phyloP scores from a whole-genome alignment of 1,284 basidiomycete genomes.

The Anthracocystis setariae region DNA sequence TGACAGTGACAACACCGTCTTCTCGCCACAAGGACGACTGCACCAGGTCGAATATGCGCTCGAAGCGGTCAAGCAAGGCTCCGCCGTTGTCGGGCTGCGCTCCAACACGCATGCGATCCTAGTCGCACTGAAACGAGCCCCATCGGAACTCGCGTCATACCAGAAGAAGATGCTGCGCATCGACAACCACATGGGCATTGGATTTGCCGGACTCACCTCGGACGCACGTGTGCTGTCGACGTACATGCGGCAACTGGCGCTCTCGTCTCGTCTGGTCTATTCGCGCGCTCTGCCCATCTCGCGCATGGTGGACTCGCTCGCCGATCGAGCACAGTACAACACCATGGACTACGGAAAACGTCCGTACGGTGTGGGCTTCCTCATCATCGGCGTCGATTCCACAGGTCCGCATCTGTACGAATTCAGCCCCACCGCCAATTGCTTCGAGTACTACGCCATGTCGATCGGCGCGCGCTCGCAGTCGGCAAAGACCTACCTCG shows the following conservation, averaged over 20 bases:
- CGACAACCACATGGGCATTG: slow-evolving; percentile 98
- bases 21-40: slow-evolving; percentile 70
- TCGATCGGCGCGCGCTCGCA: slow-evolving; percentile 97
- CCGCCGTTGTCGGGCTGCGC: slow-evolving; percentile 93
- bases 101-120: slow-evolving; percentile 95
- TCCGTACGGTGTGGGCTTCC: slow-evolving; percentile 98
- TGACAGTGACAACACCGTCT: slow-evolving; percentile 67
- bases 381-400: slow-evolving; percentile 94
- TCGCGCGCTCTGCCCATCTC: slow-evolving; percentile 93
- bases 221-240: slow-evolving; percentile 90
- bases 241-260: slow-evolving; percentile 99
- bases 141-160: slow-evolving; percentile 95
- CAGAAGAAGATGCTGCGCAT: slow-evolving; percentile 99
- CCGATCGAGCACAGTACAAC: slow-evolving; percentile 98
- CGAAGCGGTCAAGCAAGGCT: slow-evolving; percentile 99
- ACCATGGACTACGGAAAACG: slow-evolving; percentile 98
- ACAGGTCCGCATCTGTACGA: slow-evolving; percentile 97
- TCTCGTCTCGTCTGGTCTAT: slow-evolving; percentile 93
- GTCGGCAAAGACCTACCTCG: slow-evolving; percentile 97
- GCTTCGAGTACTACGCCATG: slow-evolving; percentile 98
- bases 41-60: slow-evolving; percentile 99
- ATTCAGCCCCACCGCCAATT: slow-evolving; percentile 96
- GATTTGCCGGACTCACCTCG: slow-evolving; percentile 95
- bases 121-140: slow-evolving; percentile 96
- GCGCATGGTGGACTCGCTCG: slow-evolving; percentile 89